These are phyloP conservation scores for Cyathus striatus DNA, from an alignment of 768 basidiomycete genomes.

Conservation along the genomic window DNA sequence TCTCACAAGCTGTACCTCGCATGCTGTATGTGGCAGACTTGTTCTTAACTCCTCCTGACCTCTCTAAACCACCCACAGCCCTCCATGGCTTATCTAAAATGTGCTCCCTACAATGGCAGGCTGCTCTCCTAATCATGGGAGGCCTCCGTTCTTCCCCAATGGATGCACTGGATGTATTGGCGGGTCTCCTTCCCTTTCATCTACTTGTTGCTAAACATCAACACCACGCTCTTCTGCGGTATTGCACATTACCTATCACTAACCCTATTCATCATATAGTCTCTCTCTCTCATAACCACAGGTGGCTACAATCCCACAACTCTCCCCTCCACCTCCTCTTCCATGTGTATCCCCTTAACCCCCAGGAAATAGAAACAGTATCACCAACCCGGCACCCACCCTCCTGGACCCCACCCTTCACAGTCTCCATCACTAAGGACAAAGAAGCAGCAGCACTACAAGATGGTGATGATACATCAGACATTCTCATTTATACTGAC, in stretches of 20 bases:
- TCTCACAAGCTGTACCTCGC: slow-evolving; percentile 16
- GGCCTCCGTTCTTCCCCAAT: slow-evolving; percentile 10
- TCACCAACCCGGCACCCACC: not conserved
- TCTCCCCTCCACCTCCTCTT: slow-evolving; percentile 5
- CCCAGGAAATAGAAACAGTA: slow-evolving; percentile 5
- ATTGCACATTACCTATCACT: slow-evolving; percentile 12
- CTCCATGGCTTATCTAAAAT: not conserved
- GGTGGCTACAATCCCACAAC: slow-evolving; percentile 5
- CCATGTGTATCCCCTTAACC: slow-evolving; percentile 2
- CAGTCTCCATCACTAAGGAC: slow-evolving; percentile 1
- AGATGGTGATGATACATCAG: slow-evolving; percentile 5
- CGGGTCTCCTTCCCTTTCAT: slow-evolving; percentile 13
- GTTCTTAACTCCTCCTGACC: slow-evolving; percentile 9
- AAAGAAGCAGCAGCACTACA: slow-evolving; percentile 7
- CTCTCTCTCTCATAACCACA: not conserved
- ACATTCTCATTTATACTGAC: slow-evolving; percentile 10
- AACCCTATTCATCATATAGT: slow-evolving; percentile 14
- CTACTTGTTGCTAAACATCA: slow-evolving; percentile 9
- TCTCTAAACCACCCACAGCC: not conserved
- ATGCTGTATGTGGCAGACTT: slow-evolving; percentile 27
- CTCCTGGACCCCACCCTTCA: not conserved
- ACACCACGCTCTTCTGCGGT: slow-evolving; percentile 10
- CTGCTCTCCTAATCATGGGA: slow-evolving; percentile 9
- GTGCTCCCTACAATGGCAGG: slow-evolving; percentile 4
- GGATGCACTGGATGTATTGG: slow-evolving; percentile 14